These are phyloP conservation scores for Primulina eburnea DNA, from an alignment of 257 asterid species.

Conservation along the genomic window DNA sequence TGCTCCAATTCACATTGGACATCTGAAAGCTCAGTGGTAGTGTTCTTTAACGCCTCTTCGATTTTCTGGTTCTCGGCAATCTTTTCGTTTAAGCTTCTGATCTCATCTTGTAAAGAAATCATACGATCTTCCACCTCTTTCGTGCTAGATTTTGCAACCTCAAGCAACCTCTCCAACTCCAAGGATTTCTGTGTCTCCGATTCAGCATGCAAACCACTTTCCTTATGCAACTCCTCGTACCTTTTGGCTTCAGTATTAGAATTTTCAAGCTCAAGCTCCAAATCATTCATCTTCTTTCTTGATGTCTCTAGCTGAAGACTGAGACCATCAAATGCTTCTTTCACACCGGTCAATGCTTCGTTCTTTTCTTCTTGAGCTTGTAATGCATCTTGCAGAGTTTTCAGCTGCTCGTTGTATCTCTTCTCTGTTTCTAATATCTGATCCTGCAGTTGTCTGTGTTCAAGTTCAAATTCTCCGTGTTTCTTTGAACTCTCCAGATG, in stretches of 20 bases:
- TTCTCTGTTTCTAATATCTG: conserved; percentile 55
- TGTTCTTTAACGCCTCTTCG: conserved; percentile 56
- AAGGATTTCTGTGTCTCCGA: conserved; percentile 57
- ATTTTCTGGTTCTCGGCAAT: conserved; percentile 57
- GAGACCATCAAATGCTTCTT: conserved; percentile 58
- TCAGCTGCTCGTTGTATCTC: conserved; percentile 49
- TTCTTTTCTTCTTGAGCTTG: conserved; percentile 52
- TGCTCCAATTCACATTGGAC: conserved; percentile 60
- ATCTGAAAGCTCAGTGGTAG: conserved; percentile 53
- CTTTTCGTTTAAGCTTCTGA: conserved; percentile 47
- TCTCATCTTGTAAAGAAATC: conserved; percentile 53
- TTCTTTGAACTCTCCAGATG: conserved; percentile 41
- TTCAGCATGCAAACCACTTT: conserved; percentile 70
- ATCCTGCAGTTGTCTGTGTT: conserved; percentile 50
- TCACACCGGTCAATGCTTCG: conserved; percentile 50
- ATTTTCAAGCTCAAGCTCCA: conserved; percentile 47
- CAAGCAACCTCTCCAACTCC: conserved; percentile 71
- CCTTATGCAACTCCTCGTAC: conserved; percentile 71
- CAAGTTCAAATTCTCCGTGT: conserved; percentile 50
- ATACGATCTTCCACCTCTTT: conserved; percentile 62
- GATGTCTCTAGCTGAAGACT: conserved; percentile 67
- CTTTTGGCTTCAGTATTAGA: conserved; percentile 56
- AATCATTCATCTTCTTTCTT: conserved; percentile 58
- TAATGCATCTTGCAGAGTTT: conserved; percentile 56
- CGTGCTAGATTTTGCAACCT: conserved; percentile 52